Base-by-base conservation (phyloP, 2,329 filamentous ascomycete species). In the Alternaria panax region DNA sequence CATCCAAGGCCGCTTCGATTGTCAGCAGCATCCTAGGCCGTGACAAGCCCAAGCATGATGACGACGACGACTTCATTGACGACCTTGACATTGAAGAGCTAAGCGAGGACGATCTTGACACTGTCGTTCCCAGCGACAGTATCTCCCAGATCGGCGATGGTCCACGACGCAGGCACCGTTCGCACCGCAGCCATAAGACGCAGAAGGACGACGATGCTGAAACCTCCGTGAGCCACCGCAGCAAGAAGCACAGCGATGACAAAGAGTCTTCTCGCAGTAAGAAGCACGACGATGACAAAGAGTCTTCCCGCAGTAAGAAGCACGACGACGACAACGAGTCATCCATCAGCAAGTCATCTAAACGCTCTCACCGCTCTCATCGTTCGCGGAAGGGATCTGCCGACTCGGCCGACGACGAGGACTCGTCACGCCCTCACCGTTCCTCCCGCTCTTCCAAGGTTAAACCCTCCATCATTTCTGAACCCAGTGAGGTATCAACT, bases 111-210 rank as follows among this genome's bases (percentile, higher is more conserved):
- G 78, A 83, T 55, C 69, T 71, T 51, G 80, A 80, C 60, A 83
- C 81, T 4, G 78, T 84, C 2, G 77, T 79, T 2, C 82, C 82
- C 1, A 80, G 81, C 59, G 82, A 84, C 59, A 81, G 79, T 54
- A 82, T 84, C 60, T 82, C 80, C 14, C 79, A 82, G 42, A 68
- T 65, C 24, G 73, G 70, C 2, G 69, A 69, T 16, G 65, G 65
- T 18, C 62, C 67, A 16, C 68, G 78, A 75, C 70, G 76, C 56
- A 71, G 69, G 25, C 71, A 75, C 51, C 67, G 64, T 7, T 67
- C 64, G 46, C 65, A 65, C 22, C 68, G 67, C 34, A 62, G 65
- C 20, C 51, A 63, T 36, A 56, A 38, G 43, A 60, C 57, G 30
- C 62, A 59, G 41, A 65, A 65, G 40, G 52, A 55, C 27, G 57